phyloP scores from a whole-genome alignment of 768 basidiomycete species.

The Leucosporidium yakuticum region DNA sequence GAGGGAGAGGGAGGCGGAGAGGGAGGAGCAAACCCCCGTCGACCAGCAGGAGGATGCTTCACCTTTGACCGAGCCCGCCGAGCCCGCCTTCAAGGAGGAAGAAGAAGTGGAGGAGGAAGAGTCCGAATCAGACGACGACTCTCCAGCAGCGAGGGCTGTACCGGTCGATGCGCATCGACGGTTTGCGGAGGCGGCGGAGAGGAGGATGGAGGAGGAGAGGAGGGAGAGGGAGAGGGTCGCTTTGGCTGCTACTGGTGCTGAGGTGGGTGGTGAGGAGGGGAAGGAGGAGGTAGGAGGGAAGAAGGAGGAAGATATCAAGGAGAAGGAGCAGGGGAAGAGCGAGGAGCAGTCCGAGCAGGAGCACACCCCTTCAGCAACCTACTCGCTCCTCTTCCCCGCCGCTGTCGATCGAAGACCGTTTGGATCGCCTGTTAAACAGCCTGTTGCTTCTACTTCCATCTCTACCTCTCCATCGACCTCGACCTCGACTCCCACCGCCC shows the following conservation, averaged over 20 bases:
- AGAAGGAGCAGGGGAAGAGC: no score
- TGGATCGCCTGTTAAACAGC: background rate
- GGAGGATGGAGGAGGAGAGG: constrained; percentile 6
- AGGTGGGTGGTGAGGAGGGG: background rate
- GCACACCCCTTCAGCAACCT: background rate
- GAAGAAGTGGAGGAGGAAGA: background rate
- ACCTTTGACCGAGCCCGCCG: no score
- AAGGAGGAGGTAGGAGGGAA: no score
- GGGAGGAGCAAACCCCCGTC: no score
- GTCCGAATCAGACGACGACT: background rate
- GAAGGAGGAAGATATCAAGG: no score
- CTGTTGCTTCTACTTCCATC: background rate
- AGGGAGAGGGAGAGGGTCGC: background rate
- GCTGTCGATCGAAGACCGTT: background rate
- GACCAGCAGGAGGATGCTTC: no score
- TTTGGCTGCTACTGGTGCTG: no score
- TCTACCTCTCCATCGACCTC: background rate
- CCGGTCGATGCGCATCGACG: constrained; percentile 4
- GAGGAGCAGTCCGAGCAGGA: no score
- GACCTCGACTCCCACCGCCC: background rate
- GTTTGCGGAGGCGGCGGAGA: constrained; percentile 25
- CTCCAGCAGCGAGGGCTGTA: background rate
- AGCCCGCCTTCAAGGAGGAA: background rate
- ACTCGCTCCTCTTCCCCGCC: background rate
- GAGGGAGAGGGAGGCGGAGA: no score